Conservation (phyloP, 768 basidiomycete genomes). For the Tricholoma matsutake region DNA sequence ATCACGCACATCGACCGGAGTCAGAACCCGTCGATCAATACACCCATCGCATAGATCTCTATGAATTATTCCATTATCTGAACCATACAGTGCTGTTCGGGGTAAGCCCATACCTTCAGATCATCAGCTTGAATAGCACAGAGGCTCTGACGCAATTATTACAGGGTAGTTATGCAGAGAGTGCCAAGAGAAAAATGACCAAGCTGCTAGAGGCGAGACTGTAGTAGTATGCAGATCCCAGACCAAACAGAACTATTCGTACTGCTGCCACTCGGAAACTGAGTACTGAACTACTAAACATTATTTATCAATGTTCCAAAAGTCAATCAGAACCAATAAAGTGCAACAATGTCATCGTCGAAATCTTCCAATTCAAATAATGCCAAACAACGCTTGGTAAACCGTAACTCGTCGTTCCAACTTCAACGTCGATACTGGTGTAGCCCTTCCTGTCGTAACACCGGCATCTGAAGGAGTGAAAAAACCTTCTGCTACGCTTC, state of each 20-base stretch:
- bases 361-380: constrained; percentile 21
- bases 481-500: not conserved
- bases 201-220: constrained; percentile 12
- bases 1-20: constrained; percentile 61
- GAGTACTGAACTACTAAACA: too few relatives aligned
- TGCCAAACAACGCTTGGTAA: constrained; percentile 31
- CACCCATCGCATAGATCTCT: constrained; percentile 60
- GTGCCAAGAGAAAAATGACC: constrained; percentile 48
- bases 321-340: not conserved
- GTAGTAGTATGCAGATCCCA: not conserved
- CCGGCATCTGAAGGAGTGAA: not conserved
- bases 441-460: not conserved
- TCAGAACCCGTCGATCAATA: constrained; percentile 66
- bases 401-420: constrained; percentile 14
- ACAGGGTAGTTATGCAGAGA: constrained; percentile 51
- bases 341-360: constrained; percentile 9
- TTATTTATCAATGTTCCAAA: not conserved
- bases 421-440: not conserved
- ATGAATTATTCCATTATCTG: constrained; percentile 78
- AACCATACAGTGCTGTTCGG: constrained; percentile 81
- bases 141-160: not conserved
- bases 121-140: not conserved
- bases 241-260: too few relatives aligned
- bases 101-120: constrained; percentile 39
- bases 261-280: too few relatives aligned